Evolutionary conservation across 2,329 filamentous ascomycete species (phyloP).

Genomic region (Immersiporthe knoxdaviesiana): DNA sequence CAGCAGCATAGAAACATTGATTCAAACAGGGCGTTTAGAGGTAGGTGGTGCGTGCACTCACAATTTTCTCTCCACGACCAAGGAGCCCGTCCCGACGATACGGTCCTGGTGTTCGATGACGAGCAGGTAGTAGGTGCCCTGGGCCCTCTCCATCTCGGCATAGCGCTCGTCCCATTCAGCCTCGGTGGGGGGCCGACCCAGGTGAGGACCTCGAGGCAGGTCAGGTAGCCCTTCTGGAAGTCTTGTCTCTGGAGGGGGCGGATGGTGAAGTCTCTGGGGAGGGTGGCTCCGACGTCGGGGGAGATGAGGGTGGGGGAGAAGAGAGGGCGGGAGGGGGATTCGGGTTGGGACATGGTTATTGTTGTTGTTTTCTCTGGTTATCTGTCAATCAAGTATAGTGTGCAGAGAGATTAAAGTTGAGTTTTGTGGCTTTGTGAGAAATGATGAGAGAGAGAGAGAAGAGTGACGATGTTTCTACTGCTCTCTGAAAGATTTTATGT

Average conservation of each 20-base stretch:
- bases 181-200: slow-evolving; percentile 74
- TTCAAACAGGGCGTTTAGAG: no score
- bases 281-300: slow-evolving; percentile 57
- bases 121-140: slow-evolving; percentile 68
- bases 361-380: no score
- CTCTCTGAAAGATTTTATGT: neutral
- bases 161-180: slow-evolving; percentile 69
- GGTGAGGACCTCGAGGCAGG: slow-evolving; percentile 75
- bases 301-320: slow-evolving; percentile 71
- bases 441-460: neutral
- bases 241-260: slow-evolving; percentile 71
- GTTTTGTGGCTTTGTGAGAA: no score
- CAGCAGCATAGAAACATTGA: neutral
- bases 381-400: neutral
- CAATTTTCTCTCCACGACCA: slow-evolving; percentile 83
- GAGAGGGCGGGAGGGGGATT: slow-evolving; percentile 42
- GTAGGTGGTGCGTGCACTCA: slow-evolving; percentile 43
- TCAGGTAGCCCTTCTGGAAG: slow-evolving; percentile 72
- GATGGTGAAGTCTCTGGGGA: slow-evolving; percentile 72
- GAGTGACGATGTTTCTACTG: neutral
- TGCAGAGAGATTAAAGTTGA: neutral
- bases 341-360: slow-evolving; percentile 6
- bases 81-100: slow-evolving; percentile 74
- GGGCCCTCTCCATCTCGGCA: slow-evolving; percentile 54
- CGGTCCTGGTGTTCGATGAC: slow-evolving; percentile 66